Conservation (phyloP, 78 protist species). For the Protostelium mycophagum region DNA sequence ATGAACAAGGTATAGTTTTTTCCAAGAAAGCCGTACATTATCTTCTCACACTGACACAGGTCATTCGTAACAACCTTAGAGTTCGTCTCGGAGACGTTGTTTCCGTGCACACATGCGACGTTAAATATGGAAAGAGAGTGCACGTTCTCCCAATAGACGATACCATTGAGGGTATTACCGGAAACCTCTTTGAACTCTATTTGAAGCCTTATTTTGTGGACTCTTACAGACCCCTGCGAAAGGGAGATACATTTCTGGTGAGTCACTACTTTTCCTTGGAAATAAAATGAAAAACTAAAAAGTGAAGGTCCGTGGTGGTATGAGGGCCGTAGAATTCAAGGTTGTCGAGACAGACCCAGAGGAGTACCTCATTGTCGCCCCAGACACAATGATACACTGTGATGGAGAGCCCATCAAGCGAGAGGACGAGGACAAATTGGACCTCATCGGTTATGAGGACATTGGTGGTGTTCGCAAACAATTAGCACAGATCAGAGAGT, state of each 20-base stretch:
- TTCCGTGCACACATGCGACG: constrained; percentile 87
- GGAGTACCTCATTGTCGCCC: constrained; percentile 88
- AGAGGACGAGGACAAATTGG: constrained; percentile 94
- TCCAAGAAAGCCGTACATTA: constrained; percentile 11
- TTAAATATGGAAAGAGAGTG: constrained; percentile 88
- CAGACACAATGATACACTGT: constrained; percentile 97
- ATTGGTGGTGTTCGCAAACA: constrained; percentile 99
- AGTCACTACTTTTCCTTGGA: neutral
- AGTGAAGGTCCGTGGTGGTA: constrained; percentile 88
- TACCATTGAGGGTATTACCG: constrained; percentile 97
- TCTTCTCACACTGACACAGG: constrained; percentile 6
- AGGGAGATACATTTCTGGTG: constrained; percentile 75
- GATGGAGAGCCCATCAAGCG: constrained; percentile 99
- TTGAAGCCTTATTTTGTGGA: constrained; percentile 98
- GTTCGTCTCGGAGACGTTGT: constrained; percentile 97
- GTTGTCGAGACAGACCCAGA: constrained; percentile 98
- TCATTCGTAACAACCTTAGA: constrained; percentile 74
- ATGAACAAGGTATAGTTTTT: constrained; percentile 88
- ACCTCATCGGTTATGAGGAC: constrained; percentile 98
- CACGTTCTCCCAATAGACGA: constrained; percentile 99
- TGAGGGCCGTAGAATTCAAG: constrained; percentile 99
- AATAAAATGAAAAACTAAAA: constrained; percentile 3
- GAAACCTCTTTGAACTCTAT: constrained; percentile 97
- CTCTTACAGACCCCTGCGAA: constrained; percentile 99
- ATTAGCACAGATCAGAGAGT: constrained; percentile 97